Evolutionary conservation across 2,329 filamentous ascomycete species (phyloP).

Genomic region (Cryphonectria radicalis): DNA sequence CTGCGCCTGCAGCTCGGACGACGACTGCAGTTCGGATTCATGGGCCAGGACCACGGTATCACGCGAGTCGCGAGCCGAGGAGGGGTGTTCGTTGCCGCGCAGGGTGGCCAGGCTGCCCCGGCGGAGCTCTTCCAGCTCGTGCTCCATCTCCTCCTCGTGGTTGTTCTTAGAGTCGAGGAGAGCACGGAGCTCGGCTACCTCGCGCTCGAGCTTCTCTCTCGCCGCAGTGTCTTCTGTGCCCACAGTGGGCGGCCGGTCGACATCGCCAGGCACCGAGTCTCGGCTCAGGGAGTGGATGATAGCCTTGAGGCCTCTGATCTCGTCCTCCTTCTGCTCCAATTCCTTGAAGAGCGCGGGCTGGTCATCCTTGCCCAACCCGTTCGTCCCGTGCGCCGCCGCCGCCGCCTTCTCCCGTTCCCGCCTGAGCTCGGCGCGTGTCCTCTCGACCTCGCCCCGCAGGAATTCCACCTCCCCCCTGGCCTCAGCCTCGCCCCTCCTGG

Average conservation of each 20-base stretch:
- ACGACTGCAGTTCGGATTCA: slow-evolving; percentile 50
- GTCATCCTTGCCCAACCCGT: slow-evolving; percentile 42
- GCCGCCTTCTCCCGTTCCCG: slow-evolving; percentile 85
- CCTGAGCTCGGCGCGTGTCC: slow-evolving; percentile 83
- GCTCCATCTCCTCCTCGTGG: slow-evolving; percentile 84
- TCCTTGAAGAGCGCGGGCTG: slow-evolving; percentile 67
- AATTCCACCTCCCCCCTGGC: slow-evolving; percentile 96
- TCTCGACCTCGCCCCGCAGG: slow-evolving; percentile 89
- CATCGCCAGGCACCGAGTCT: slow-evolving; percentile 60
- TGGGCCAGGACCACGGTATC: slow-evolving; percentile 65
- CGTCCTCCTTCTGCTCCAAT: slow-evolving; percentile 91
- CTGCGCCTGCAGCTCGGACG: slow-evolving; percentile 46
- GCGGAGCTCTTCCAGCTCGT: slow-evolving; percentile 73
- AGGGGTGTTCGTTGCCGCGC: slow-evolving; percentile 57
- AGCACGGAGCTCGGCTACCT: slow-evolving; percentile 77
- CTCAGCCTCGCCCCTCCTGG: slow-evolving; percentile 90
- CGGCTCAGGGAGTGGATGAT: slow-evolving; percentile 96
- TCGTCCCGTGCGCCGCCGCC: slow-evolving; percentile 57
- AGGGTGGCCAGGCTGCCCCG: slow-evolving; percentile 47
- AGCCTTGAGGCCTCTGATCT: slow-evolving; percentile 94
- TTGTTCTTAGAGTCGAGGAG: slow-evolving; percentile 72
- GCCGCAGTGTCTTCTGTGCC: slow-evolving; percentile 60
- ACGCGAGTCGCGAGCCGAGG: slow-evolving; percentile 68
- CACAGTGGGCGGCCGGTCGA: slow-evolving; percentile 44
- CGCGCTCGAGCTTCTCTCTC: slow-evolving; percentile 75